Evolutionary conservation across 2,329 filamentous ascomycete genomes (phyloP).

Genomic region (Cercospora sp.): DNA sequence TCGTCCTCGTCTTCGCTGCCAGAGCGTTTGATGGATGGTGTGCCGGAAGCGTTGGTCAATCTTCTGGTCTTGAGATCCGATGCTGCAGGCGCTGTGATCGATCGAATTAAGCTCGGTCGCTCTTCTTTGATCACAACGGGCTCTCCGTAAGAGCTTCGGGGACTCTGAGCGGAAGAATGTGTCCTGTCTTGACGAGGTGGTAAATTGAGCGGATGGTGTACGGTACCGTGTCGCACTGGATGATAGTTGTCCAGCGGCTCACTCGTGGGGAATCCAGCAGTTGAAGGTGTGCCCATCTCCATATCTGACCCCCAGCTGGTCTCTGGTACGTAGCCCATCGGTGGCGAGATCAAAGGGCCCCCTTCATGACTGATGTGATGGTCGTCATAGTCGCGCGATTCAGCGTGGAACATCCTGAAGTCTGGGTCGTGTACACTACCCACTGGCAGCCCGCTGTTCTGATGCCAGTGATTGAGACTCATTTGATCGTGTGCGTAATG

Average conservation of each 20-base stretch:
- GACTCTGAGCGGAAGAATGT: conserved; percentile 29
- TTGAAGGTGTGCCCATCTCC: conserved; percentile 36
- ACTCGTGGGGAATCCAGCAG: conserved; percentile 26
- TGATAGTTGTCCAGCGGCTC: conserved; percentile 31
- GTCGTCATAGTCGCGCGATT: conserved; percentile 25
- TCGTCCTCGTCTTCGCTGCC: conserved; percentile 38
- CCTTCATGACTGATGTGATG: conserved; percentile 23
- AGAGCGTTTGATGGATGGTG: conserved; percentile 28
- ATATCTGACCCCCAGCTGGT: conserved; percentile 33
- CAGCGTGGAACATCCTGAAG: conserved; percentile 34
- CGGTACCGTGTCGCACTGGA: conserved; percentile 23
- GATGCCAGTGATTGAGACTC: conserved; percentile 28
- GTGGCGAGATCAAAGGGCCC: conserved; percentile 30
- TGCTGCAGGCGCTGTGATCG: conserved; percentile 33
- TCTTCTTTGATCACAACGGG: conserved; percentile 20
- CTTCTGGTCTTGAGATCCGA: conserved; percentile 23
- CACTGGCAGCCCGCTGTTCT: conserved; percentile 26
- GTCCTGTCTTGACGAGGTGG: conserved; percentile 21
- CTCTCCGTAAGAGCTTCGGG: conserved; percentile 29
- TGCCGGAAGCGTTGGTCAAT: conserved; percentile 18
- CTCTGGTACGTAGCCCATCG: conserved; percentile 31
- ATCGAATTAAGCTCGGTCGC: conserved; percentile 30
- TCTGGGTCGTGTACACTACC: conserved; percentile 34
- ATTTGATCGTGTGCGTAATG: conserved; percentile 28
- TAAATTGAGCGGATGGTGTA: conserved; percentile 25